A percentile compares a stretch with the other conserved stretches of the same genome.
These are phyloP conservation scores for Colletotrichum paranaense DNA, from an alignment of 2,329 filamentous ascomycete genomes.

Conservation along the genomic window DNA sequence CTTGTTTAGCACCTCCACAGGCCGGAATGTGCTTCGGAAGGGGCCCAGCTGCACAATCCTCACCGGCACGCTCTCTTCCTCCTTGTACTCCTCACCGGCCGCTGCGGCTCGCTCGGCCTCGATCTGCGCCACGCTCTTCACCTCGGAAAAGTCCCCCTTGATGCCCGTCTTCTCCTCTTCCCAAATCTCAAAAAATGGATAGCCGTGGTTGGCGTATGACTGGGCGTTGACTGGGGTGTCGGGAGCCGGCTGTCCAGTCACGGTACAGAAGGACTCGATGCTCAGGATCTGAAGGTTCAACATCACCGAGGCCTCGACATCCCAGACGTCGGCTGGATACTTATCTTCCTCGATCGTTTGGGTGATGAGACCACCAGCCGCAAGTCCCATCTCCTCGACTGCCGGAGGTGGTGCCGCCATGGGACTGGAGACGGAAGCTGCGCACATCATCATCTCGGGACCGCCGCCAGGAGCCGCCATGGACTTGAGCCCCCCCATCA, in stretches of 20 bases:
- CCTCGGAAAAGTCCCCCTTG: conserved; percentile 34
- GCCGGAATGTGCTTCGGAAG: conserved; percentile 35
- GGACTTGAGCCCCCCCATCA: background rate
- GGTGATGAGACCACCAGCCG: conserved; percentile 52
- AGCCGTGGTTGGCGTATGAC: conserved; percentile 45
- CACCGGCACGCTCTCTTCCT: conserved; percentile 32
- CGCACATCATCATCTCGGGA: background rate
- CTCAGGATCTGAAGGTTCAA: conserved; percentile 55
- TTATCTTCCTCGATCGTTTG: conserved; percentile 50
- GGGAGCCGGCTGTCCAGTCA: conserved; percentile 49
- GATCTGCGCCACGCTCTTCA: conserved; percentile 38
- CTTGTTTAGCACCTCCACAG: conserved; percentile 26
- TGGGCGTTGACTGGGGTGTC: conserved; percentile 46
- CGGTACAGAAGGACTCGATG: conserved; percentile 43
- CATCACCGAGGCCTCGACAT: conserved; percentile 40
- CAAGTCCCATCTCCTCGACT: conserved; percentile 48
- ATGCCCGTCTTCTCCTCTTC: conserved; percentile 35
- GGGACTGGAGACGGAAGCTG: background rate
- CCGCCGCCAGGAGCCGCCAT: background rate
- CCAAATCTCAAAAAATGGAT: conserved; percentile 50
- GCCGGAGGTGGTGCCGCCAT: background rate
- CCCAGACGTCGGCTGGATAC: conserved; percentile 42
- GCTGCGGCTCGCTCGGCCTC: conserved; percentile 29
- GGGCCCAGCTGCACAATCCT: conserved; percentile 15
- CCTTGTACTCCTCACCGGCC: conserved; percentile 12